Percentiles rank a stretch among this genome's conserved stretches.
Evolutionary conservation across 1,284 basidiomycete genomes (phyloP).

Genomic region (Sanghuangporus baumii): DNA sequence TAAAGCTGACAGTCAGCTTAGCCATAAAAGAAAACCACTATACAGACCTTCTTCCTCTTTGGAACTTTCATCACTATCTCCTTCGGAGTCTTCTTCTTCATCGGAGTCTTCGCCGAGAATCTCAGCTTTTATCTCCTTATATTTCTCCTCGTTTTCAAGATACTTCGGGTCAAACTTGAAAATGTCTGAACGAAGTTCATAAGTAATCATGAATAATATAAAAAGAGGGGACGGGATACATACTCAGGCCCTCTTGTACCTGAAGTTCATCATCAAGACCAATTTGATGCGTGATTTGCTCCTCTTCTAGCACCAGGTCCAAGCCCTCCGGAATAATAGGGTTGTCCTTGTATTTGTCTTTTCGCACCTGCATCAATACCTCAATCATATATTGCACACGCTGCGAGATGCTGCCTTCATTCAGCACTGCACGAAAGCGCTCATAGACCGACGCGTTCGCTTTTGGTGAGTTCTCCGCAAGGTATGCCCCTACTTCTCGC

Average conservation of each 20-base stretch:
- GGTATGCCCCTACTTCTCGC: slow-evolving; percentile 94
- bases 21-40: slow-evolving; percentile 7
- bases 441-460: slow-evolving; percentile 93
- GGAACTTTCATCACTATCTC: slow-evolving; percentile 58
- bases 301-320: slow-evolving; percentile 96
- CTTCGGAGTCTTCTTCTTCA: slow-evolving; percentile 62
- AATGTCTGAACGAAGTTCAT: slow-evolving; percentile 53
- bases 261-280: slow-evolving; percentile 90
- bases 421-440: slow-evolving; percentile 92
- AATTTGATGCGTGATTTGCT: slow-evolving; percentile 93
- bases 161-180: slow-evolving; percentile 94
- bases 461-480: slow-evolving; percentile 91
- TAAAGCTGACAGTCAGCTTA: slow-evolving; percentile 23
- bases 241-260: slow-evolving; percentile 91
- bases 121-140: slow-evolving; percentile 86
- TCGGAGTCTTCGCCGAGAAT: slow-evolving; percentile 88
- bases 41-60: slow-evolving; percentile 45
- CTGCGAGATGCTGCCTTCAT: slow-evolving; percentile 93
- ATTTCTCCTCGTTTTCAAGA: slow-evolving; percentile 90
- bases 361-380: slow-evolving; percentile 95
- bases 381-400: slow-evolving; percentile 99
- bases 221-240: slow-evolving; percentile 29
- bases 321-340: slow-evolving; percentile 89
- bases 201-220: slow-evolving; percentile 1
- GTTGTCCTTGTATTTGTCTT: slow-evolving; percentile 99